phyloP scores from a whole-genome alignment of 345 rosid genomes.

The Bruguiera gymnorhiza region DNA sequence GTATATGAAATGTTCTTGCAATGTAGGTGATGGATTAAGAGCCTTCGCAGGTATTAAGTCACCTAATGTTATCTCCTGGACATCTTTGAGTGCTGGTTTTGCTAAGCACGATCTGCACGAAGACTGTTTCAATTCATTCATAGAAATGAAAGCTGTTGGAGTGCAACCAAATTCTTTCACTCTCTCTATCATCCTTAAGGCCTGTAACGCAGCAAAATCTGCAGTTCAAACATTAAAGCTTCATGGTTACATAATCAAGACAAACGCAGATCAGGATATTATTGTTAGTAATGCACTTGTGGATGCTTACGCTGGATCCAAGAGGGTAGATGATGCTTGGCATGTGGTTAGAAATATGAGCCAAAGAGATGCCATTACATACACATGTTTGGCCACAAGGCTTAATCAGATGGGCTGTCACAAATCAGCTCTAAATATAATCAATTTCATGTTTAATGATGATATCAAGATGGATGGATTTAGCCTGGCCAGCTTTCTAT shows the following conservation, averaged over 20 bases:
- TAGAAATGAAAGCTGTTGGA: constrained; percentile 48
- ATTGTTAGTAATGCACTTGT: constrained; percentile 56
- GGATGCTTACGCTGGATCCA: constrained; percentile 53
- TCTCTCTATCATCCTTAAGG: constrained; percentile 45
- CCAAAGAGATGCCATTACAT: constrained; percentile 48
- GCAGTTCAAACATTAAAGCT: constrained; percentile 31
- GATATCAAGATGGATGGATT: constrained; percentile 50
- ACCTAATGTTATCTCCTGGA: constrained; percentile 68
- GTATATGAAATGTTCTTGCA: constrained; percentile 59
- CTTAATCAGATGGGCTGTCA: constrained; percentile 51
- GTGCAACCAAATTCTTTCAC: constrained; percentile 55
- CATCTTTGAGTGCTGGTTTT: constrained; percentile 62
- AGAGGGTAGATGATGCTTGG: constrained; percentile 47
- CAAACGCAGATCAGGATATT: constrained; percentile 24
- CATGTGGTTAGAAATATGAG: constrained; percentile 39
- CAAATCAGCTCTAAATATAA: constrained; percentile 41
- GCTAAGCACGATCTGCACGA: constrained; percentile 36
- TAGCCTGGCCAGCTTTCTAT: constrained; percentile 55
- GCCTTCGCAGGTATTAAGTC: constrained; percentile 42
- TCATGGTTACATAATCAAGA: constrained; percentile 52
- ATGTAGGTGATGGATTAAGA: constrained; percentile 38
- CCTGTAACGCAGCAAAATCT: constrained; percentile 34
- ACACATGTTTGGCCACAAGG: constrained; percentile 63
- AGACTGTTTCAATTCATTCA: constrained; percentile 39
- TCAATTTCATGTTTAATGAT: constrained; percentile 38